A percentile compares a stretch with the other conserved stretches of the same genome.
Evolutionary conservation across 345 rosid genomes (phyloP).

Genomic region (Salix purpurea): DNA sequence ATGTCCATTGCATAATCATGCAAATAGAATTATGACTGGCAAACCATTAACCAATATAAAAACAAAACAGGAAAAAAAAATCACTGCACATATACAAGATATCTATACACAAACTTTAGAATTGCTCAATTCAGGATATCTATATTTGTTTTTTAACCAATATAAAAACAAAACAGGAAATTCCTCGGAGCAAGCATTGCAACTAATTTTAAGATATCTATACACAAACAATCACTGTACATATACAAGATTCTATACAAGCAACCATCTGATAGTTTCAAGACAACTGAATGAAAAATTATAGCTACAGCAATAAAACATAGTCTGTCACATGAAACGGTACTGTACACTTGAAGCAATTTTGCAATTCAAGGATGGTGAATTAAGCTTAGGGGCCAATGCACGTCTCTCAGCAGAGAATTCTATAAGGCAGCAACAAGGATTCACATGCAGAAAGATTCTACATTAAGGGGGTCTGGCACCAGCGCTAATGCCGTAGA

Average conservation of each 20-base stretch:
- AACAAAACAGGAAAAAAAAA: no score
- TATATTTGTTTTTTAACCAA: no score
- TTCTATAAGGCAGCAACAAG: no score
- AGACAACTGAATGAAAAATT: neutral
- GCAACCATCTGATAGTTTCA: neutral
- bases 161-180: neutral
- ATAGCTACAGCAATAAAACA: neutral
- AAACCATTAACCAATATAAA: no score
- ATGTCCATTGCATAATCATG: no score
- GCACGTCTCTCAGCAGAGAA: neutral
- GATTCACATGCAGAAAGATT: neutral
- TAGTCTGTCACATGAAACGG: neutral
- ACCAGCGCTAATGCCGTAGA: conserved; percentile 1
- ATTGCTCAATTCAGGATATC: no score
- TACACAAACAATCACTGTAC: neutral
- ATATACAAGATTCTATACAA: neutral
- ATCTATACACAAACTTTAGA: no score
- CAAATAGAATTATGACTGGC: no score
- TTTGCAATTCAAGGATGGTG: neutral
- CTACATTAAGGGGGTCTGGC: neutral
- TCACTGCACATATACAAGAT: no score
- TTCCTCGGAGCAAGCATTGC: neutral
- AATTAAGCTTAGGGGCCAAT: neutral
- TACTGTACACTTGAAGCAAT: neutral
- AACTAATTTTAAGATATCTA: neutral